Percentiles rank a stretch among this genome's conserved stretches.
phyloP scores from a whole-genome alignment of 1,284 basidiomycete genomes.

The Austroboletus niveus region DNA sequence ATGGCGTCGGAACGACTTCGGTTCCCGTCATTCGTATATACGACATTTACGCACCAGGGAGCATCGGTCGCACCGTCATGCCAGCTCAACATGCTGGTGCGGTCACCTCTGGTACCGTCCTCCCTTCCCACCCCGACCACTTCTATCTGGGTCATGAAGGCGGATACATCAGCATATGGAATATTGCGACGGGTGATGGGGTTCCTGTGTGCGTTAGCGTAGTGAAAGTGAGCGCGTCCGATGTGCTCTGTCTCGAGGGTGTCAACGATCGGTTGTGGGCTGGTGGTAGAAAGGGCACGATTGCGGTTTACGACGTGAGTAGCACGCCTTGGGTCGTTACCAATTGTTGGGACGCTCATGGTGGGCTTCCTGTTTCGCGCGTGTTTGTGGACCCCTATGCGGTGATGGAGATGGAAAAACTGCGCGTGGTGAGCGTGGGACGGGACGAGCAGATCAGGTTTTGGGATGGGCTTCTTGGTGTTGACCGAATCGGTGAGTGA shows the following conservation, averaged over 20 bases:
- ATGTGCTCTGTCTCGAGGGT: slow-evolving; percentile 77
- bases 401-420: slow-evolving; percentile 58
- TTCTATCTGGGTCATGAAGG: slow-evolving; percentile 95
- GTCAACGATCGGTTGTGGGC: slow-evolving; percentile 84
- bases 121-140: slow-evolving; percentile 64
- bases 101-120: slow-evolving; percentile 77
- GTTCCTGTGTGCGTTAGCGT: slow-evolving; percentile 61
- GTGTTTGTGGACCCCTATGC: slow-evolving; percentile 74
- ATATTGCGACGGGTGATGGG: slow-evolving; percentile 47
- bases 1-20: slow-evolving; percentile 41
- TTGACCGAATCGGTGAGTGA: slow-evolving; percentile 81
- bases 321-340: slow-evolving; percentile 80
- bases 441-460: slow-evolving; percentile 74
- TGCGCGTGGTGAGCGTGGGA: slow-evolving; percentile 78
- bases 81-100: slow-evolving; percentile 70
- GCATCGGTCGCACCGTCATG: slow-evolving; percentile 47
- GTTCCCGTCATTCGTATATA: slow-evolving; percentile 79
- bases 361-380: slow-evolving; percentile 71
- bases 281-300: slow-evolving; percentile 77
- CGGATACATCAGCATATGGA: slow-evolving; percentile 84
- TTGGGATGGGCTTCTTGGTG: slow-evolving; percentile 89
- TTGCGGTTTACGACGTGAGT: slow-evolving; percentile 79
- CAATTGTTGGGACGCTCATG: slow-evolving; percentile 89
- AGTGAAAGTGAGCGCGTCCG: slow-evolving; percentile 76
- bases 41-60: slow-evolving; percentile 61